Percentiles rank a stretch among this genome's conserved stretches.
phyloP scores from a whole-genome alignment of 2,329 filamentous ascomycete genomes.

The Sarocladium oryzae region DNA sequence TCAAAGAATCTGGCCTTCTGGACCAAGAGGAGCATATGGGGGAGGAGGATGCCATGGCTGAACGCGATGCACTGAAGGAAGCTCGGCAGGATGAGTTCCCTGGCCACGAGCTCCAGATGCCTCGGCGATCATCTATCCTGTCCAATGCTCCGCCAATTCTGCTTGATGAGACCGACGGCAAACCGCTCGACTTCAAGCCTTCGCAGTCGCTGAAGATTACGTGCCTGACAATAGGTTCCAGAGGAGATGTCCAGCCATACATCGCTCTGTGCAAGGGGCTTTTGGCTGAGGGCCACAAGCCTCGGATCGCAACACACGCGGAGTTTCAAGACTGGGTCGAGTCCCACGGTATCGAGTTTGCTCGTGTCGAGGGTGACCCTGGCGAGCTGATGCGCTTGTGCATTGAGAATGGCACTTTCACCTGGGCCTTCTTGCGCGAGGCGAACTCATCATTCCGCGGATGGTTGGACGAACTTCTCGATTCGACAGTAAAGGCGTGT shows the following conservation, averaged over 20 bases:
- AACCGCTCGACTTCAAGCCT: constrained; percentile 88
- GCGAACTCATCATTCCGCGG: constrained; percentile 81
- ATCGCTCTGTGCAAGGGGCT: constrained; percentile 92
- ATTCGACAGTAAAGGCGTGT: constrained; percentile 76
- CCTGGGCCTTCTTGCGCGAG: constrained; percentile 80
- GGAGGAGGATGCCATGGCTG: constrained; percentile 70
- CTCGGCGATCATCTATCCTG: constrained; percentile 37
- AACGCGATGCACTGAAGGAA: constrained; percentile 73
- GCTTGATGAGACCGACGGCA: constrained; percentile 84
- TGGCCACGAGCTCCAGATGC: constrained; percentile 44
- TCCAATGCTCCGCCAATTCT: constrained; percentile 66
- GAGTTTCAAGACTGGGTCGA: constrained; percentile 89
- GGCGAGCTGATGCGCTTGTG: constrained; percentile 93
- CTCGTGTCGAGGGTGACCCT: constrained; percentile 81
- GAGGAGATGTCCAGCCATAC: constrained; percentile 95
- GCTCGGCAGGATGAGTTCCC: constrained; percentile 54
- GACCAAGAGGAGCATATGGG: constrained; percentile 42
- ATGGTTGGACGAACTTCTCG: constrained; percentile 89
- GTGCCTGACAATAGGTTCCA: constrained; percentile 90
- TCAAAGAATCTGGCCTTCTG: constrained; percentile 63
- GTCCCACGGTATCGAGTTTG: constrained; percentile 90
- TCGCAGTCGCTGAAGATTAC: constrained; percentile 73
- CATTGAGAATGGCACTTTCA: constrained; percentile 96
- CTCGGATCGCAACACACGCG: constrained; percentile 82
- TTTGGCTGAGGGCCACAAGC: constrained; percentile 76